Evolutionary conservation across 2,329 filamentous ascomycete species (phyloP), one percentile per base, ranked within the genome.

Genomic region (Diaporthe citriasiana): DNA sequence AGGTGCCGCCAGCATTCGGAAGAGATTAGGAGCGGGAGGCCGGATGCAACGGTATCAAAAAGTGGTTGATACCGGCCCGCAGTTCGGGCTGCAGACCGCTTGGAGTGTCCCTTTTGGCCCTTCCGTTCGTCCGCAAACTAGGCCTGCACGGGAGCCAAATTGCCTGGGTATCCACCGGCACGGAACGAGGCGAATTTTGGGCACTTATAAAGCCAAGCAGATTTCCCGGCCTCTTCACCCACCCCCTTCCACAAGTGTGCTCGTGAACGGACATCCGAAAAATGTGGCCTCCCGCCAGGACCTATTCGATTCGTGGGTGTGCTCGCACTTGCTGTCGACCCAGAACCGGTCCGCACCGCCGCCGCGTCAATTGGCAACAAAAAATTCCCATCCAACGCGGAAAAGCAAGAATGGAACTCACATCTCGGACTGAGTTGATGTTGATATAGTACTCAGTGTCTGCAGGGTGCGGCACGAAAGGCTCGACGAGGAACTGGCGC

Each of bases 371-470:
- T 38, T 53, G 45, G 63, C 63, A 30, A 51, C 13, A 68, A 15
- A 15, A 56, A 42, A 8, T 47, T 56, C 53, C 63, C 30, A 40
- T 59, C n/a, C 19, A 25, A 77, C 71, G 71, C 76, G 78, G 79
- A 78, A 76, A 78, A 72, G 59, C 53, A 73, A 33, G 35, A 53
- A 53, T 33, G 38, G 12, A 53, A 75, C 95, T 92, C 92, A 98
- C 97, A 93, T 98, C 97, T 89, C 97, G 94, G 82, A 98, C 95
- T 77, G 97, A 98, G 91, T 98, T 97, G 89, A 99, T 99, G 92
- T 98, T 98, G 89, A 99, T 98, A 88, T 99, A 99, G 89, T 98
- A 98, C 87, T 99, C 97, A 78, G 96, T 98, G 84, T 95, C 93
- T 81, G 95, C 91, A 78, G 95, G 93, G 87, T 99, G 97, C 81